These are phyloP conservation scores for Xerocomus nothofagi DNA, from an alignment of 1,284 basidiomycete species.

Conservation along the genomic window DNA sequence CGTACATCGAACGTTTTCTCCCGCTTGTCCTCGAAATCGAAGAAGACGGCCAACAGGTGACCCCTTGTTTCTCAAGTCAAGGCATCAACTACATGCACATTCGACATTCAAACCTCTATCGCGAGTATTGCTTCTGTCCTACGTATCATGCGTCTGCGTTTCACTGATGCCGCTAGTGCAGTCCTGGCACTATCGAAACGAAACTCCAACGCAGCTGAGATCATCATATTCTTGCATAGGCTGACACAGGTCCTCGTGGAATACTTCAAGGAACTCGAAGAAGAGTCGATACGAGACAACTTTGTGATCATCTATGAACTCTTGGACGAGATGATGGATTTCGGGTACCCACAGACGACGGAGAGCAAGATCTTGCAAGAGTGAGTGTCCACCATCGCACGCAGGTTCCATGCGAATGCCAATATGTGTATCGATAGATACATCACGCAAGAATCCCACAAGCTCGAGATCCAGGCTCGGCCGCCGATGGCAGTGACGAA, in stretches of 20 bases:
- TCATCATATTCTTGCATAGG: slow-evolving; percentile 96
- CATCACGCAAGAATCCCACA: slow-evolving; percentile 99
- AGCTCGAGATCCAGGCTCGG: slow-evolving; percentile 94
- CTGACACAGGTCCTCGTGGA: slow-evolving; percentile 88
- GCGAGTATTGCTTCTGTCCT: slow-evolving; percentile 50
- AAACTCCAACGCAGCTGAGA: slow-evolving; percentile 95
- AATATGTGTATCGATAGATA: slow-evolving; percentile 59
- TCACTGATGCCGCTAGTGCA: slow-evolving; percentile 34
- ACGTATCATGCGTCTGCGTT: not conserved
- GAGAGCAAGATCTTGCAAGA: slow-evolving; percentile 99
- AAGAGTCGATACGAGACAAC: slow-evolving; percentile 98
- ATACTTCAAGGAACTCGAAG: slow-evolving; percentile 99
- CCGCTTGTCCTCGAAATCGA: slow-evolving; percentile 96
- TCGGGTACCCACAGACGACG: slow-evolving; percentile 98
- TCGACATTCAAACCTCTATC: slow-evolving; percentile 95
- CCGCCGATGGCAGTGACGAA: slow-evolving; percentile 99
- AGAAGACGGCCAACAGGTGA: slow-evolving; percentile 93
- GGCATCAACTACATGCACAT: slow-evolving; percentile 99
- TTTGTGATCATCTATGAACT: slow-evolving; percentile 98
- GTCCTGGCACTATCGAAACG: slow-evolving; percentile 95
- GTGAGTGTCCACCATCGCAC: slow-evolving; percentile 43
- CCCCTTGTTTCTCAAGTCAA: slow-evolving; percentile 92
- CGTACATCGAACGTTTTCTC: slow-evolving; percentile 91
- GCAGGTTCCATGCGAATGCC: not conserved
- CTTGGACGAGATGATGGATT: slow-evolving; percentile 99